Base-by-base conservation (phyloP, 73 alveolate species). In the Paramecium octaurelia region DNA sequence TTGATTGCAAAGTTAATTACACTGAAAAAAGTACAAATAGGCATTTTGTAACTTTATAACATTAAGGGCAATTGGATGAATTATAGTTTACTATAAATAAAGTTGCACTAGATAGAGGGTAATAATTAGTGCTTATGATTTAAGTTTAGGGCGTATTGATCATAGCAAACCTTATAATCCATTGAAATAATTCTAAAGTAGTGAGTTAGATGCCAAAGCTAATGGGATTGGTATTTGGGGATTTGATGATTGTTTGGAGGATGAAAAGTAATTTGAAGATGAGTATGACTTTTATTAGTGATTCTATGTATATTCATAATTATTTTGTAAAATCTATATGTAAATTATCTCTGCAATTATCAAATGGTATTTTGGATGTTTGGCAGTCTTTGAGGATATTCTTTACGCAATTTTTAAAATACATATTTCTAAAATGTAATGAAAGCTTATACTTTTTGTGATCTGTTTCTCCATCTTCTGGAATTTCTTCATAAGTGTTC, bases 391-490 rank as follows among this genome's bases (percentile, higher is more conserved):
- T 42, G 0, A 80, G 29, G 14, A 80, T 80, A 44, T 80, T 48
- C 24, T 43, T 80, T 8, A 43, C 18, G 23, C 91, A 80, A 14
- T 43, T 80, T 48, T 80, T 80, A 46, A 18, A 80, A 21, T 70
- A 70, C 48, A 31, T 70, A 24, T 27, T 24, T 14, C 86, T 70
- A 36, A 54, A 16, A 40, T 36, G 34, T 29, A 40, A 14, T 34
- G 1, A 73, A 36, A n/a, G 12, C 3, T 24, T 80, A 27, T 27
- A 48, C 75, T 6, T 80, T 80, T 48, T 80, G 3, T 24, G 34
- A 48, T 80, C 91, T 44, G 34, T 44, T 80, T 80, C 91, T 80
- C 91, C 75, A 23, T 43, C 91, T 43, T 80, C 91, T 80, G 57
- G 34, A 8, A 73, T 73, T 4, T 34, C 34, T 40, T 43, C 24